A percentile compares a stretch with the other conserved stretches of the same genome.
Evolutionary conservation across 208 protist genomes (phyloP).

Genomic region (Leishmania lainsoni): DNA sequence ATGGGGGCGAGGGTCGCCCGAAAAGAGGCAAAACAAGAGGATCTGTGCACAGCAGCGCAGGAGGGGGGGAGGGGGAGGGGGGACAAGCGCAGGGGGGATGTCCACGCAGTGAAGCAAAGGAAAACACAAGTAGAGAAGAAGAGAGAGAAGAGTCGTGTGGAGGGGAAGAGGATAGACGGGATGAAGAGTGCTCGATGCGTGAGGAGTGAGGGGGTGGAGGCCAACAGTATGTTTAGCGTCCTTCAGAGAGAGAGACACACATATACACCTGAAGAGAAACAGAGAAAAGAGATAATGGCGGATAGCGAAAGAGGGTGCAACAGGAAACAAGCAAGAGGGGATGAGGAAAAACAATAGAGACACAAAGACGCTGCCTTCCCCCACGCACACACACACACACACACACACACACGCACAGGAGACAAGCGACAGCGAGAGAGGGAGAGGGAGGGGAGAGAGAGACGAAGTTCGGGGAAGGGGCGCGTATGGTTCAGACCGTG

Average conservation of each 20-base stretch:
- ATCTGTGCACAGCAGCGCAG: background rate
- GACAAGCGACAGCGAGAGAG: background rate
- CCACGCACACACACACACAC: background rate
- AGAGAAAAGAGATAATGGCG: background rate
- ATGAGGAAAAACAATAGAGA: background rate
- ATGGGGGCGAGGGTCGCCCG: too few species aligned
- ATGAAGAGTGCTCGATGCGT: background rate
- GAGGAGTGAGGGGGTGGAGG: background rate
- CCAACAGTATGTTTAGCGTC: constrained; percentile 5
- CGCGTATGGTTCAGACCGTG: background rate
- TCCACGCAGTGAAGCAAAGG: background rate
- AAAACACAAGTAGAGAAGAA: background rate
- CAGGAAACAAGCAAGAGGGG: background rate
- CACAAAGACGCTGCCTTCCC: background rate
- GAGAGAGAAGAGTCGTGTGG: background rate
- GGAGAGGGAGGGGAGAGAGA: too few species aligned
- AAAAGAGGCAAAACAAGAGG: background rate
- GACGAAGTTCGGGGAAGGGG: background rate
- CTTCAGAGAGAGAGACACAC: background rate
- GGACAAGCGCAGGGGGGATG: background rate
- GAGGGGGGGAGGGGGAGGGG: background rate
- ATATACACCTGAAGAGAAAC: background rate
- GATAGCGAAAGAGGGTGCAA: background rate
- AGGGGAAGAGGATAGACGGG: background rate
- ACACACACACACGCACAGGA: background rate